Conservation (phyloP, 306 rosid genomes). For the Vicia sativa region DNA sequence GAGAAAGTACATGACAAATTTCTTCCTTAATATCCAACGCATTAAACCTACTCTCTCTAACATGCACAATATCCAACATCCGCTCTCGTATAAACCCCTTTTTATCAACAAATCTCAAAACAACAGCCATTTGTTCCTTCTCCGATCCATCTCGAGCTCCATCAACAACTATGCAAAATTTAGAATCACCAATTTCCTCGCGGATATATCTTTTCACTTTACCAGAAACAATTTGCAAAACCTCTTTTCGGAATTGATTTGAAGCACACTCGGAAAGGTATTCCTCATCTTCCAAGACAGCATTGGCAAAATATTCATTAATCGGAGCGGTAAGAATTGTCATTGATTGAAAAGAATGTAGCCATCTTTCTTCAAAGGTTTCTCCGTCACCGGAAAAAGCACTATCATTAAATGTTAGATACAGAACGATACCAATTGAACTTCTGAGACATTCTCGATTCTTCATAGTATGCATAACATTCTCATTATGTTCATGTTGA, state of each 20-base stretch:
- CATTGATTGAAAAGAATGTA: background rate
- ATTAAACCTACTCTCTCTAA: background rate
- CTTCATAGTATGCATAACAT: background rate
- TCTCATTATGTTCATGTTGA: background rate
- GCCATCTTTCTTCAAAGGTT: background rate
- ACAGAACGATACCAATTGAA: background rate
- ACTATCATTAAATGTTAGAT: background rate
- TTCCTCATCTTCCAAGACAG: background rate
- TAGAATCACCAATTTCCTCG: background rate
- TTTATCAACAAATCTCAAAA: background rate
- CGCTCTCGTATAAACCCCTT: conserved; percentile 1
- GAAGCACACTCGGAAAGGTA: background rate
- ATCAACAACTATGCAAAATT: background rate
- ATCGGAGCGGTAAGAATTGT: background rate
- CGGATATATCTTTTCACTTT: background rate
- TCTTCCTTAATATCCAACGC: background rate
- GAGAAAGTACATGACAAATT: background rate
- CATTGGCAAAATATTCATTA: background rate
- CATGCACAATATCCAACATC: background rate
- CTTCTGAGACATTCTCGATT: background rate
- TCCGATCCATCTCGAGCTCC: background rate
- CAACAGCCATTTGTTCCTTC: background rate
- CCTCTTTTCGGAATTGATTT: background rate
- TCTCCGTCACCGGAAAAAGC: background rate
- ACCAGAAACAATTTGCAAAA: background rate